Percentiles rank a stretch among this genome's conserved stretches.
Conservation (phyloP, 805 yeast species). For the Lipomyces lipofer region DNA sequence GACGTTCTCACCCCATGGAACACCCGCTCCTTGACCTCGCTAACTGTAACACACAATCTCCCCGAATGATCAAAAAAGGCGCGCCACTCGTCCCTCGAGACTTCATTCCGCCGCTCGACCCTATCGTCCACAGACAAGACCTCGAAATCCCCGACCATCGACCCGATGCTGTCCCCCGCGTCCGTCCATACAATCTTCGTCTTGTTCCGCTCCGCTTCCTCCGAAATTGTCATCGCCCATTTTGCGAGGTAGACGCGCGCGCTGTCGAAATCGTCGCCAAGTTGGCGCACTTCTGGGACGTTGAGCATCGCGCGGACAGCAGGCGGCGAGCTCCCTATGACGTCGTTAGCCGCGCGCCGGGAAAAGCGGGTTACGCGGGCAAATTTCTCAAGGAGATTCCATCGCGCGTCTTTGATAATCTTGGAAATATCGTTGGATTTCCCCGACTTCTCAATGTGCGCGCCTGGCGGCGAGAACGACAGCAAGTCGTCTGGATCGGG, state of each 20-base stretch:
- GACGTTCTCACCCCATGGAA: conserved; percentile 64
- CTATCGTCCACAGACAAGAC: conserved; percentile 51
- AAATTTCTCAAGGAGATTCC: conserved; percentile 81
- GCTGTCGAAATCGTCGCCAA: conserved; percentile 89
- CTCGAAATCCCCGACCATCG: conserved; percentile 45
- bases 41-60: conserved; percentile 64
- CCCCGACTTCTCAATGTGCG: conserved; percentile 35
- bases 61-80: conserved; percentile 79
- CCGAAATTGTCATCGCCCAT: conserved; percentile 94
- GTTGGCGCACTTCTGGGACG: conserved; percentile 75
- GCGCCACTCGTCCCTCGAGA: conserved; percentile 77
- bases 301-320: conserved; percentile 58
- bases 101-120: conserved; percentile 65
- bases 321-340: conserved; percentile 58
- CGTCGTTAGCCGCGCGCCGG: conserved; percentile 61
- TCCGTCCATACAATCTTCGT: conserved; percentile 43
- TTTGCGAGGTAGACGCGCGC: conserved; percentile 91
- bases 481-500: conserved; percentile 68
- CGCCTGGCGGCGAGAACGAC: conserved; percentile 54
- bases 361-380: conserved; percentile 73
- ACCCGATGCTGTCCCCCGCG: conserved; percentile 35
- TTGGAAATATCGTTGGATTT: conserved; percentile 48
- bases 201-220: conserved; percentile 71
- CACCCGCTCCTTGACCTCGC: conserved; percentile 76
- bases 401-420: conserved; percentile 67